Conservation (phyloP, 768 basidiomycete species). For the Tulasnella sp. region DNA sequence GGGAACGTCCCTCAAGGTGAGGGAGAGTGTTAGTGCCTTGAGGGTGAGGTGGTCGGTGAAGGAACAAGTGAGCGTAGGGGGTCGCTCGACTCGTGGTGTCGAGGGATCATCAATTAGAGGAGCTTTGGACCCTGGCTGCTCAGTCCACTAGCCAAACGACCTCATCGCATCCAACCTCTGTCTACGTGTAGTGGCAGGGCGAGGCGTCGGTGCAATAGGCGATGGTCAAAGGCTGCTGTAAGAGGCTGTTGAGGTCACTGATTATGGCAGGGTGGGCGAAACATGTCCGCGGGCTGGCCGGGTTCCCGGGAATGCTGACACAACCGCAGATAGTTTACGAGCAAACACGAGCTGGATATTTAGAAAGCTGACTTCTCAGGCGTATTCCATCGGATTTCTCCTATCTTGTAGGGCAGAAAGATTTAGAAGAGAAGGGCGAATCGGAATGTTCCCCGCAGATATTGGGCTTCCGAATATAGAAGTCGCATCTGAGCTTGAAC, state of each 20-base stretch:
- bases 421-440: neutral
- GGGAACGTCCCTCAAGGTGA: neutral
- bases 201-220: neutral
- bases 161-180: neutral
- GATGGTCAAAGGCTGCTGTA: neutral
- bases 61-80: neutral
- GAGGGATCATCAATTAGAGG: too few species aligned
- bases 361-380: too few species aligned
- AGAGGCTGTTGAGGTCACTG: neutral
- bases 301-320: too few species aligned
- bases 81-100: neutral
- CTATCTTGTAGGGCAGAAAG: neutral
- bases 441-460: neutral
- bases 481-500: neutral
- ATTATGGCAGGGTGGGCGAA: neutral
- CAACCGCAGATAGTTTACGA: too few species aligned
- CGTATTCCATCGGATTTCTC: too few species aligned
- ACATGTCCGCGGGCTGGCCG: too few species aligned
- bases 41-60: neutral
- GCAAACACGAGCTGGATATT: too few species aligned
- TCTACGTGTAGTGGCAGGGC: neutral
- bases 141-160: neutral
- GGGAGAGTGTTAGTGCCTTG: neutral
- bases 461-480: neutral
- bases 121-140: neutral